Percentiles rank a stretch among this genome's conserved stretches.
These are phyloP conservation scores for Pseudogymnoascus sp. DNA, from an alignment of 2,329 filamentous ascomycete genomes.

Conservation along the genomic window DNA sequence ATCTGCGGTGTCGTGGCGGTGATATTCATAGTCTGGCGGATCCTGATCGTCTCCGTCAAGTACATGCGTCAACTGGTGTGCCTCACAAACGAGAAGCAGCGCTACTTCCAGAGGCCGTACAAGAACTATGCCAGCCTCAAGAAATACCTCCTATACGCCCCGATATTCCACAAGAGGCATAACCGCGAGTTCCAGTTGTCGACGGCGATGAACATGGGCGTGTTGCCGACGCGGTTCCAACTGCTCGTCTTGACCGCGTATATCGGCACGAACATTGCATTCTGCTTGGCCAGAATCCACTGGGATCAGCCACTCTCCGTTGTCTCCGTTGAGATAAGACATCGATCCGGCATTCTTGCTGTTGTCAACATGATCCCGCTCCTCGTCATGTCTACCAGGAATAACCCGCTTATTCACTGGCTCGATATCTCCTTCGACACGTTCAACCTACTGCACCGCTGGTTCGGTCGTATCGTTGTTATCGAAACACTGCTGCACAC, in stretches of 20 bases:
- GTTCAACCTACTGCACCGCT: conserved; percentile 73
- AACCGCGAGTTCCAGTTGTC: conserved; percentile 66
- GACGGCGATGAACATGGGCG: conserved; percentile 61
- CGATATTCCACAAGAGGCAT: conserved; percentile 65
- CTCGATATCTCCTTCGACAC: conserved; percentile 72
- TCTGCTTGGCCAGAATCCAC: conserved; percentile 60
- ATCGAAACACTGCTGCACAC: conserved; percentile 61
- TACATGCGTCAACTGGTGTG: conserved; percentile 67
- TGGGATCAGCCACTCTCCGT: conserved; percentile 40
- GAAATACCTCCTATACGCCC: conserved; percentile 59
- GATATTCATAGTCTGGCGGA: conserved; percentile 58
- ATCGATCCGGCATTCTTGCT: conserved; percentile 60
- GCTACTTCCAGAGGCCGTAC: conserved; percentile 61
- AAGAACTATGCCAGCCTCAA: conserved; percentile 51
- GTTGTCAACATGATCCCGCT: conserved; percentile 72
- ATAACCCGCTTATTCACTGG: conserved; percentile 67
- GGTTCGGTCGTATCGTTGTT: conserved; percentile 68
- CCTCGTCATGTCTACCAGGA: conserved; percentile 64
- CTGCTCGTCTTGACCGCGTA: conserved; percentile 59
- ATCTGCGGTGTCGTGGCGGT: conserved; percentile 55
- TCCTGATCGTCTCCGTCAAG: conserved; percentile 49
- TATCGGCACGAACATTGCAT: conserved; percentile 64
- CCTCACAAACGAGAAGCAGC: conserved; percentile 69
- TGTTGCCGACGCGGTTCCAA: conserved; percentile 72
- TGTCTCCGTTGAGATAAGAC: conserved; percentile 46